phyloP scores from a whole-genome alignment of 1,284 basidiomycete species.

The Chalciporus sp. region DNA sequence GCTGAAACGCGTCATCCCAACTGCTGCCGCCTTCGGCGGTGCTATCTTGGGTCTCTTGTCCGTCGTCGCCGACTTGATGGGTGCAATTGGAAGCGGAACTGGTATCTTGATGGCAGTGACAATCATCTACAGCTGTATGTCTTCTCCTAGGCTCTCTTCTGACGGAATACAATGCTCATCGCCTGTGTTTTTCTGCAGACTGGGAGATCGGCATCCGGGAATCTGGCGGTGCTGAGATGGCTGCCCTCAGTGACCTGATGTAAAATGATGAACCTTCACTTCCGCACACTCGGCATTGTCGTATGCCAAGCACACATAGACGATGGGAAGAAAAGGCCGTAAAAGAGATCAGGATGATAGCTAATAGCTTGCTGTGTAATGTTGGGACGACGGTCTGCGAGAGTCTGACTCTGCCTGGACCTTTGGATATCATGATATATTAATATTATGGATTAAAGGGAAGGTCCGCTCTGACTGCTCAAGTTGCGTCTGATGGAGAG shows the following conservation, averaged over 20 bases:
- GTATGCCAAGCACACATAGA: conserved; percentile 14
- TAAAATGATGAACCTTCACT: conserved; percentile 28
- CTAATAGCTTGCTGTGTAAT: neutral
- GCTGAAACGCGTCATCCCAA: conserved; percentile 96
- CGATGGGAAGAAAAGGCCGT: conserved; percentile 1
- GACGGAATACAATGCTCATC: neutral
- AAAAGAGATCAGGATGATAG: neutral
- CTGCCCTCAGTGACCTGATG: conserved; percentile 68
- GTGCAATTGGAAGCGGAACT: conserved; percentile 95
- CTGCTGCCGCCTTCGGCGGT: conserved; percentile 95
- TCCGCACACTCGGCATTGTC: conserved; percentile 3
- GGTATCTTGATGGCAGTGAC: conserved; percentile 98
- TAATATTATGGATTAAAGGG: conserved; percentile 2
- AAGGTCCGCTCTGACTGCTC: too few species aligned
- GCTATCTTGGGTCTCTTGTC: conserved; percentile 92
- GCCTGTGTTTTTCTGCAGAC: conserved; percentile 13
- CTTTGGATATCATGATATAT: conserved; percentile 2
- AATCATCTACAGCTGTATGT: conserved; percentile 87
- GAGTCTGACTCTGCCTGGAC: neutral
- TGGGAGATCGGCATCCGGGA: conserved; percentile 47
- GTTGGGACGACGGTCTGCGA: neutral
- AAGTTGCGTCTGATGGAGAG: too few species aligned
- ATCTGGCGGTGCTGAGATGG: conserved; percentile 74
- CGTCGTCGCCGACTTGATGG: conserved; percentile 96
- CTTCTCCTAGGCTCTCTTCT: neutral